phyloP scores from a whole-genome alignment of 2,329 filamentous ascomycete genomes.

The Neurospora sp. region DNA sequence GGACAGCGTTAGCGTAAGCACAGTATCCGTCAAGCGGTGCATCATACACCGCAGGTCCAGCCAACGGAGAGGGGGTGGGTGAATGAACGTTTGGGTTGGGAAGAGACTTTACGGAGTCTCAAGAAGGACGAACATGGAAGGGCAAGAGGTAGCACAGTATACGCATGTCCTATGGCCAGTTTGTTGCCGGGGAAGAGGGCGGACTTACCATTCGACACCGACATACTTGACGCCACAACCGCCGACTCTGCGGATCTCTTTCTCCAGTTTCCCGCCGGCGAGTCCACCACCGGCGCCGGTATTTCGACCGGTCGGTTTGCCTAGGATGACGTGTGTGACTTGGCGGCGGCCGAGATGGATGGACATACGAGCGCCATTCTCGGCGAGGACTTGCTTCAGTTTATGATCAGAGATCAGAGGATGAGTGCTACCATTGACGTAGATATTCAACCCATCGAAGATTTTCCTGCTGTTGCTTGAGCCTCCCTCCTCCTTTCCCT shows the following conservation, averaged over 20 bases:
- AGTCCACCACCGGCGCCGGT: slow-evolving; percentile 66
- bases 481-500: slow-evolving; percentile 36
- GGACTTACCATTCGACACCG: slow-evolving; percentile 63
- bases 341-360: slow-evolving; percentile 60
- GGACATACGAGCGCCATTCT: slow-evolving; percentile 64
- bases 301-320: slow-evolving; percentile 44
- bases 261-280: slow-evolving; percentile 68
- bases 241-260: slow-evolving; percentile 59
- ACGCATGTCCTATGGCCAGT: not conserved
- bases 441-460: slow-evolving; percentile 65
- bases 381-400: slow-evolving; percentile 66
- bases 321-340: slow-evolving; percentile 82
- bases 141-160: slow-evolving; percentile 1
- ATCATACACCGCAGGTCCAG: not conserved
- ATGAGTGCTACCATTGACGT: slow-evolving; percentile 80
- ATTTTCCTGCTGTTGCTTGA: slow-evolving; percentile 32
- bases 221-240: slow-evolving; percentile 71
- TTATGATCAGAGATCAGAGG: slow-evolving; percentile 78
- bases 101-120: slow-evolving; percentile 1
- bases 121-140: slow-evolving; percentile 8
- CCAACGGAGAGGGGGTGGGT: not conserved
- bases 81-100: slow-evolving; percentile 1
- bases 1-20: slow-evolving; percentile 1
- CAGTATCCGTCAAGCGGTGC: slow-evolving; percentile 3
- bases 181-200: not conserved